Percentiles rank a stretch among this genome's conserved stretches.
Evolutionary conservation across 306 rosid genomes (phyloP).

Genomic region (Dalbergia oliveri): DNA sequence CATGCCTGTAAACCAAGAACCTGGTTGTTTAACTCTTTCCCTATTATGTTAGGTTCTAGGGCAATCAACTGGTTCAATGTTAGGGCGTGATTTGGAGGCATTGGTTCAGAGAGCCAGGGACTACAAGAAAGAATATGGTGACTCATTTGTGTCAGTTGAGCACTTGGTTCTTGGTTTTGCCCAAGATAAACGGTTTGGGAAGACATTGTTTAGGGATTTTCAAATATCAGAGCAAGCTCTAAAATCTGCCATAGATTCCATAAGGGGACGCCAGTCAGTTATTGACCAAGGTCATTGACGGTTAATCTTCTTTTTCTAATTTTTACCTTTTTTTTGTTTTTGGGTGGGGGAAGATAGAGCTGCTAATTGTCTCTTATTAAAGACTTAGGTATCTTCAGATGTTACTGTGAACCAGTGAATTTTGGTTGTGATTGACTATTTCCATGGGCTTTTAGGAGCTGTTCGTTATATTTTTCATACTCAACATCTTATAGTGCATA

Average conservation of each 20-base stretch:
- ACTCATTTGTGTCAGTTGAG: constrained; percentile 96
- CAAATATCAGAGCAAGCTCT: constrained; percentile 74
- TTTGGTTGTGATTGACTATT: constrained; percentile 20
- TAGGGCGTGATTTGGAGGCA: constrained; percentile 98
- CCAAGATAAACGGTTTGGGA: constrained; percentile 90
- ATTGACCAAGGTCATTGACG: constrained; percentile 86
- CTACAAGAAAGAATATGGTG: constrained; percentile 88
- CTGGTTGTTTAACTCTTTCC: constrained; percentile 41
- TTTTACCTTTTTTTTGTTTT: background rate
- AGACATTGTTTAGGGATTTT: constrained; percentile 81
- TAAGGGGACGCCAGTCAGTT: constrained; percentile 94
- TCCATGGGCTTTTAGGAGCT: constrained; percentile 28
- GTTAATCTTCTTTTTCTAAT: constrained; percentile 1
- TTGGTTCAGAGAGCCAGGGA: constrained; percentile 91
- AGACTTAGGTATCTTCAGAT: background rate
- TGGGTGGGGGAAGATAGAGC: background rate
- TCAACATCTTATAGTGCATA: constrained; percentile 27
- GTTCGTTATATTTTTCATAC: background rate
- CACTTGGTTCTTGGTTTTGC: constrained; percentile 92
- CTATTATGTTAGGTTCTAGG: constrained; percentile 72
- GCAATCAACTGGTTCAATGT: constrained; percentile 83
- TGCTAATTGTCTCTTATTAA: constrained; percentile 22
- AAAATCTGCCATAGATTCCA: constrained; percentile 83
- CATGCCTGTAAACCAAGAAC: constrained; percentile 10
- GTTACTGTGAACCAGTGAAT: background rate